Evolutionary conservation across 2,329 filamentous ascomycete genomes (phyloP).

Genomic region (Fusarium robinianum): DNA sequence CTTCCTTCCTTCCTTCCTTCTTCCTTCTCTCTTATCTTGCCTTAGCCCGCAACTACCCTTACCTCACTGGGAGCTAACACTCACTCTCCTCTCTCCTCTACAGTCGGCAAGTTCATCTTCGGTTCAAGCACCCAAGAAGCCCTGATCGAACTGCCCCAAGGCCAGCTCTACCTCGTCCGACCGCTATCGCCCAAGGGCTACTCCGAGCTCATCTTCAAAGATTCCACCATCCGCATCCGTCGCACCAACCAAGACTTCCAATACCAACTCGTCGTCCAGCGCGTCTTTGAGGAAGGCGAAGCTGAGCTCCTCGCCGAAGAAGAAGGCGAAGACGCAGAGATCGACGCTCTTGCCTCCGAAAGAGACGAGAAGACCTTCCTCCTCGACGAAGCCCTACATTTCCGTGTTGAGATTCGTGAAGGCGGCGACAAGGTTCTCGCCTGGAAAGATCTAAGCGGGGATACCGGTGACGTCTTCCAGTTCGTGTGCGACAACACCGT

Average conservation of each 20-base stretch:
- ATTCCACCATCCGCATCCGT: slow-evolving; percentile 89
- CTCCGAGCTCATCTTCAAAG: slow-evolving; percentile 98
- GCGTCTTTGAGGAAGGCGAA: slow-evolving; percentile 97
- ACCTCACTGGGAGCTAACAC: background rate
- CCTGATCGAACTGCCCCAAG: slow-evolving; percentile 91
- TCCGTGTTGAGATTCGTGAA: slow-evolving; percentile 81
- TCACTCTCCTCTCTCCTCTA: slow-evolving; percentile 17
- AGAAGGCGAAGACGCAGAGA: slow-evolving; percentile 78
- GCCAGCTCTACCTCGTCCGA: slow-evolving; percentile 95
- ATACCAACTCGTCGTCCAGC: slow-evolving; percentile 94
- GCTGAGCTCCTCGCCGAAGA: slow-evolving; percentile 90
- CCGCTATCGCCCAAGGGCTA: slow-evolving; percentile 96
- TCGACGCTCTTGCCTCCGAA: slow-evolving; percentile 74
- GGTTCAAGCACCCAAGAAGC: slow-evolving; percentile 86
- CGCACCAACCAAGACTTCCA: slow-evolving; percentile 94
- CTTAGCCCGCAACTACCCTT: slow-evolving; percentile 10
- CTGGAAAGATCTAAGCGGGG: slow-evolving; percentile 93
- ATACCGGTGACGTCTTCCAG: slow-evolving; percentile 94
- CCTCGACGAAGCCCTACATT: slow-evolving; percentile 88
- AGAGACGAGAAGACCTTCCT: slow-evolving; percentile 98
- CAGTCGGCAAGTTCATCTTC: slow-evolving; percentile 92
- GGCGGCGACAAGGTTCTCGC: slow-evolving; percentile 85
- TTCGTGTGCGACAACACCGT: slow-evolving; percentile 88
- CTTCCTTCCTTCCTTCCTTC: background rate
- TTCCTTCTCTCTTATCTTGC: background rate